Conservation (phyloP, 78 protist genomes). For the Cavenderia fasciculata region DNA sequence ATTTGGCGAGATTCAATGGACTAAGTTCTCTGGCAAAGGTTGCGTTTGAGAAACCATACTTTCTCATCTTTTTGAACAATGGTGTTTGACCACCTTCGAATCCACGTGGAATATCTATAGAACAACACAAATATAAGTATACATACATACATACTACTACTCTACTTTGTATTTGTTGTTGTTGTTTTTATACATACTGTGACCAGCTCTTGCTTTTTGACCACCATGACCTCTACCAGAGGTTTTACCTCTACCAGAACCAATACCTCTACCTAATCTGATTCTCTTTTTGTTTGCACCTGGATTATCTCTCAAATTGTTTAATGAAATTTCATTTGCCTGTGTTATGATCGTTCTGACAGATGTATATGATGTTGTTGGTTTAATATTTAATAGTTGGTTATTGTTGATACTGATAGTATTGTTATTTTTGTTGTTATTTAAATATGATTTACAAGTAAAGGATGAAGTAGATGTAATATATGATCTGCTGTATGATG, state of each 20-base stretch:
- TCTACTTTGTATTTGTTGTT: too few relatives aligned
- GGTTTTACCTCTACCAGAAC: constrained; percentile 87
- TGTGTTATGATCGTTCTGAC: constrained; percentile 32
- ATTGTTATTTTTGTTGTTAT: neutral
- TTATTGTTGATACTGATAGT: neutral
- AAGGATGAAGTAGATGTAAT: too few relatives aligned
- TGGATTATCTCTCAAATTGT: constrained; percentile 71
- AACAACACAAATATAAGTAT: neutral
- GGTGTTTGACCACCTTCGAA: constrained; percentile 93
- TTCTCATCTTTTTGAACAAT: constrained; percentile 80
- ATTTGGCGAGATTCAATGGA: constrained; percentile 40
- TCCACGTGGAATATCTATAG: constrained; percentile 66
- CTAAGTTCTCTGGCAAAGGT: constrained; percentile 16
- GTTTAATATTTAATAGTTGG: neutral
- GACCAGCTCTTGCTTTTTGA: constrained; percentile 86
- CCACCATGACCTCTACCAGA: constrained; percentile 88
- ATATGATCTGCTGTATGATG: too few relatives aligned
- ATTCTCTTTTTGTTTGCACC: constrained; percentile 73
- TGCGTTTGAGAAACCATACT: constrained; percentile 82
- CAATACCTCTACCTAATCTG: constrained; percentile 89
- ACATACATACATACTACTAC: neutral
- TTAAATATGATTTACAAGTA: too few relatives aligned
- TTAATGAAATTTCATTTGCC: constrained; percentile 36
- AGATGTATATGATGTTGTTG: neutral
- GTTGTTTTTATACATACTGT: constrained; percentile 41